These are phyloP conservation scores for Ilex paraguariensis DNA, from an alignment of 305 asterid genomes.

Conservation along the genomic window DNA sequence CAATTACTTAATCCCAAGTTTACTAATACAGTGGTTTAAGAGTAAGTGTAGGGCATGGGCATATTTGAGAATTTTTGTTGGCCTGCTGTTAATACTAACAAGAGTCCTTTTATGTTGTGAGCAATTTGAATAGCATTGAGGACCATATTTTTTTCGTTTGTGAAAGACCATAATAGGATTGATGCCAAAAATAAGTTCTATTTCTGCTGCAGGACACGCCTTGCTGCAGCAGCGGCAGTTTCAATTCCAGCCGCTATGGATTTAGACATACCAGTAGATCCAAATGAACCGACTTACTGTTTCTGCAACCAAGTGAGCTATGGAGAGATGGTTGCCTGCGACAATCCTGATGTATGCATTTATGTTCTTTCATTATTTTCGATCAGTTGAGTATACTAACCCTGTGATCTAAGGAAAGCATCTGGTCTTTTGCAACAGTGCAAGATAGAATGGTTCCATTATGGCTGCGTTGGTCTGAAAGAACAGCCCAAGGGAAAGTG, in stretches of 20 bases:
- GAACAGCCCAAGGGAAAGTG: slow-evolving; percentile 97
- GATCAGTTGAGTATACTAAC: background rate
- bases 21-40: too few relatives aligned
- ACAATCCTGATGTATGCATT: slow-evolving; percentile 76
- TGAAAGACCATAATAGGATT: too few relatives aligned
- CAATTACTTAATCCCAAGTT: too few relatives aligned
- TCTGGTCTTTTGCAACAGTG: slow-evolving; percentile 46
- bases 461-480: slow-evolving; percentile 87
- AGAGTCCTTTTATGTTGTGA: too few relatives aligned
- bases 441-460: slow-evolving; percentile 98
- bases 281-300: slow-evolving; percentile 96
- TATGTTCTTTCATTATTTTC: background rate
- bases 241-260: slow-evolving; percentile 65
- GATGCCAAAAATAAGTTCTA: background rate
- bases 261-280: slow-evolving; percentile 90
- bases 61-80: too few relatives aligned
- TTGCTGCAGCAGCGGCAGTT: slow-evolving; percentile 50
- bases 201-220: slow-evolving; percentile 60
- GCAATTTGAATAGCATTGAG: too few relatives aligned
- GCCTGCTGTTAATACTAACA: too few relatives aligned
- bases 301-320: slow-evolving; percentile 98
- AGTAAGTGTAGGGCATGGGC: too few relatives aligned
- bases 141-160: too few relatives aligned
- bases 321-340: slow-evolving; percentile 99
- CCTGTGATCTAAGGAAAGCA: slow-evolving; percentile 6